Percentiles rank a stretch among this genome's conserved stretches.
Conservation (phyloP, 2,329 filamentous ascomycete species). For the Cadophora sp. region DNA sequence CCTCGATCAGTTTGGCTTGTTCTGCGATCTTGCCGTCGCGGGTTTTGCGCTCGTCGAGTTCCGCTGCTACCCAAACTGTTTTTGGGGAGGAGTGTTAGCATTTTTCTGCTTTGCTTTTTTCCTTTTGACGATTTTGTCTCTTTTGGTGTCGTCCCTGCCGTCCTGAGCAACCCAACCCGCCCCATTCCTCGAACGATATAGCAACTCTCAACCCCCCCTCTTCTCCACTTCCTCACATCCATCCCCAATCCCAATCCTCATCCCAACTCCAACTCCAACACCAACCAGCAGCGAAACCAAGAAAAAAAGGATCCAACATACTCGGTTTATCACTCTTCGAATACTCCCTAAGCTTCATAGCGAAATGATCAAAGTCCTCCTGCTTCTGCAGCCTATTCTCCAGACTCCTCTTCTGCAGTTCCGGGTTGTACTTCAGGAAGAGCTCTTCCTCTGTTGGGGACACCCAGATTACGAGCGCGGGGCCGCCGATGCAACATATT, state of each 20-base stretch:
- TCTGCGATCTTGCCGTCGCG: constrained; percentile 47
- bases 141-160: too few relatives aligned
- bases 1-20: constrained; percentile 47
- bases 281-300: neutral
- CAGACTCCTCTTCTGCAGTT: constrained; percentile 87
- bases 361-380: constrained; percentile 90
- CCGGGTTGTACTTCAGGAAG: constrained; percentile 90
- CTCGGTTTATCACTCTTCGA: constrained; percentile 92
- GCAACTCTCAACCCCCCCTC: neutral
- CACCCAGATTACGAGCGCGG: constrained; percentile 80
- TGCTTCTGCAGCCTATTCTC: constrained; percentile 77
- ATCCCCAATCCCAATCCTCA: neutral
- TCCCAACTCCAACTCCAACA: neutral
- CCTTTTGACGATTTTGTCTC: too few relatives aligned
- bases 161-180: neutral
- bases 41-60: constrained; percentile 48
- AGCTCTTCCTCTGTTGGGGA: constrained; percentile 90
- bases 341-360: constrained; percentile 82
- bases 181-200: neutral
- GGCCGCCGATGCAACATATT: constrained; percentile 80
- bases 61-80: constrained; percentile 55
- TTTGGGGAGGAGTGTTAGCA: constrained; percentile 5
- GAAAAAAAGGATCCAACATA: constrained; percentile 53
- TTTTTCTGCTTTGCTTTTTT: neutral
- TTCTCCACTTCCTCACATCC: neutral